Evolutionary conservation across 2,329 filamentous ascomycete genomes (phyloP).

Genomic region (Hawksworthiomyces lignivorus): DNA sequence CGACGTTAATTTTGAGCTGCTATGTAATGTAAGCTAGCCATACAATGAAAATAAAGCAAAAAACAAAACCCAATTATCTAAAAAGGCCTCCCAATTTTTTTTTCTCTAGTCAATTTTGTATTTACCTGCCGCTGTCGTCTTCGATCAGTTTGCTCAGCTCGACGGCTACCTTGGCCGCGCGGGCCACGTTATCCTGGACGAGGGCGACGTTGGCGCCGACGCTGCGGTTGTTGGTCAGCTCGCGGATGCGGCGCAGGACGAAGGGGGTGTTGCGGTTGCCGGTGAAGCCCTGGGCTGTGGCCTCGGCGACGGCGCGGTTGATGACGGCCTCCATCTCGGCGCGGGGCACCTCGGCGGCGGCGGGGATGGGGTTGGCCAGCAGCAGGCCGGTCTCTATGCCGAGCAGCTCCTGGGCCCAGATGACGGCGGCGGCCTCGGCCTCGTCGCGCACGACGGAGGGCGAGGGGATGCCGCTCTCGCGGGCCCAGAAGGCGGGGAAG

Average conservation of each 20-base stretch:
- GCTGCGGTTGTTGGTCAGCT: slow-evolving; percentile 65
- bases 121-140: slow-evolving; percentile 6
- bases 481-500: slow-evolving; percentile 87
- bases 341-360: slow-evolving; percentile 60
- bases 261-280: slow-evolving; percentile 81
- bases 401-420: slow-evolving; percentile 67
- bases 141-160: slow-evolving; percentile 29
- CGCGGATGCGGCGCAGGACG: slow-evolving; percentile 68
- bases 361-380: slow-evolving; percentile 83
- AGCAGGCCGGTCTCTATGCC: slow-evolving; percentile 70
- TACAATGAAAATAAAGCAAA: neutral
- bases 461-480: slow-evolving; percentile 76
- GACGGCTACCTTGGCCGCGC: slow-evolving; percentile 47
- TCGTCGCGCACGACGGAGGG: slow-evolving; percentile 69
- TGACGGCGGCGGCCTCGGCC: slow-evolving; percentile 79
- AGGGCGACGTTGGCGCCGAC: slow-evolving; percentile 66
- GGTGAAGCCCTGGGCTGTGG: slow-evolving; percentile 53
- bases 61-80: no score
- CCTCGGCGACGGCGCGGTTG: slow-evolving; percentile 58
- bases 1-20: no score
- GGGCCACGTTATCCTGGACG: slow-evolving; percentile 44
- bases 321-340: slow-evolving; percentile 64
- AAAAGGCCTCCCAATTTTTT: neutral
- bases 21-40: no score
- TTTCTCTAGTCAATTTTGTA: neutral